Evolutionary conservation across 1,284 basidiomycete genomes (phyloP).

Genomic region (Cutaneotrichosporon dermatis): DNA sequence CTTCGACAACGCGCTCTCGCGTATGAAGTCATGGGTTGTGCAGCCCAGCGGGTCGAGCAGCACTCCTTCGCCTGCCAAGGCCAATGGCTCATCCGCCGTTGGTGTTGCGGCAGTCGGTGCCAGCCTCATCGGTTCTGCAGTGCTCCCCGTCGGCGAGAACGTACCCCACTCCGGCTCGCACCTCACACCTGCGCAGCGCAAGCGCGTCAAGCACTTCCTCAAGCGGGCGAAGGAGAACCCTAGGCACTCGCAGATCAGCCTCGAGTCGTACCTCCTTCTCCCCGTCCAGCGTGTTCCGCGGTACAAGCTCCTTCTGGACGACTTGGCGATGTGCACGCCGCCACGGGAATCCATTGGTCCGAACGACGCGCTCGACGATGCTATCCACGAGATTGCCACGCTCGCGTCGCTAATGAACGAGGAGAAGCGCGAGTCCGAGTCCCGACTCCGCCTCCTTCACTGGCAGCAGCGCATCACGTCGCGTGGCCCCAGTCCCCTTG

Average conservation of each 20-base stretch:
- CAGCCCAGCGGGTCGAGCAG: background rate
- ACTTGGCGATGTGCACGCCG: constrained; percentile 76
- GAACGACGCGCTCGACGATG: constrained; percentile 73
- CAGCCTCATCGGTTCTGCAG: constrained; percentile 56
- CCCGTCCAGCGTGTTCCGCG: constrained; percentile 95
- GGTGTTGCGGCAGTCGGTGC: constrained; percentile 21
- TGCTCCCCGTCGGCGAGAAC: constrained; percentile 49
- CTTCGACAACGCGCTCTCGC: constrained; percentile 82
- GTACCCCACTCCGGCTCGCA: constrained; percentile 33
- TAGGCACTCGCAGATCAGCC: constrained; percentile 88
- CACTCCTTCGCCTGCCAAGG: background rate
- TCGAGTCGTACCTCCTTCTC: constrained; percentile 89
- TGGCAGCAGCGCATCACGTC: constrained; percentile 88
- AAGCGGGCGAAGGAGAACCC: constrained; percentile 61
- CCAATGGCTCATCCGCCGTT: constrained; percentile 2
- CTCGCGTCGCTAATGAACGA: constrained; percentile 94
- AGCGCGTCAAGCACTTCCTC: constrained; percentile 77
- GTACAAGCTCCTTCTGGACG: constrained; percentile 87
- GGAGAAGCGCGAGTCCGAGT: constrained; percentile 89
- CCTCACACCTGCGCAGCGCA: constrained; percentile 68
- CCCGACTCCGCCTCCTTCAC: constrained; percentile 75
- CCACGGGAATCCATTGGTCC: constrained; percentile 63
- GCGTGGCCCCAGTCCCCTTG: constrained; percentile 87
- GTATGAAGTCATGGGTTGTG: constrained; percentile 74
- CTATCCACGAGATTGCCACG: constrained; percentile 75